A percentile compares a stretch with the other conserved stretches of the same genome.
These are phyloP conservation scores for Solanum hybrid DNA, from an alignment of 305 asterid species.

Conservation along the genomic window DNA sequence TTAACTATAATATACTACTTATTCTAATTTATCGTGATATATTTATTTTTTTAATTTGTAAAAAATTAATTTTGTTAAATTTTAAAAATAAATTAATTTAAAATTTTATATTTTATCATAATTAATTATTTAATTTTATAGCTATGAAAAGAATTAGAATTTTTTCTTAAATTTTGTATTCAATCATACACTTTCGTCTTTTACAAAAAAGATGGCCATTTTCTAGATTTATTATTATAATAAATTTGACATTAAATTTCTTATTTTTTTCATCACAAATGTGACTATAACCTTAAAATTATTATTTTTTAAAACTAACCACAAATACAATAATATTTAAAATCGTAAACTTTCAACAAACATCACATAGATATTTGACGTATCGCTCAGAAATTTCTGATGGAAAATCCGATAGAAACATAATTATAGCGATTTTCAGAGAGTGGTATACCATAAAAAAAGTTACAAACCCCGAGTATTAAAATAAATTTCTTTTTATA, in stretches of 20 bases:
- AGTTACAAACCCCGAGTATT: neutral
- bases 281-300: neutral
- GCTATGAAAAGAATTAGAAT: neutral
- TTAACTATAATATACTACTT: neutral
- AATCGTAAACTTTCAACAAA: neutral
- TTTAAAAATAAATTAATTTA: neutral
- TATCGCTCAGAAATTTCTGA: neutral
- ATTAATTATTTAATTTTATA: neutral
- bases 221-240: neutral
- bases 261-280: neutral
- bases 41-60: neutral
- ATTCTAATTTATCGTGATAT: neutral
- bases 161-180: neutral
- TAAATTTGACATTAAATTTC: neutral
- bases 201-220: neutral
- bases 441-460: neutral
- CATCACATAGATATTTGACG: fast-evolving
- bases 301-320: neutral
- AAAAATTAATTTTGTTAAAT: neutral
- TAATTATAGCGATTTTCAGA: neutral
- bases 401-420: neutral
- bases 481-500: neutral
- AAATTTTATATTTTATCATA: neutral
- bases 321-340: neutral
- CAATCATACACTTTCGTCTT: neutral